Evolutionary conservation across 441 rosid genomes (phyloP).

Genomic region (Breynia disticha): DNA sequence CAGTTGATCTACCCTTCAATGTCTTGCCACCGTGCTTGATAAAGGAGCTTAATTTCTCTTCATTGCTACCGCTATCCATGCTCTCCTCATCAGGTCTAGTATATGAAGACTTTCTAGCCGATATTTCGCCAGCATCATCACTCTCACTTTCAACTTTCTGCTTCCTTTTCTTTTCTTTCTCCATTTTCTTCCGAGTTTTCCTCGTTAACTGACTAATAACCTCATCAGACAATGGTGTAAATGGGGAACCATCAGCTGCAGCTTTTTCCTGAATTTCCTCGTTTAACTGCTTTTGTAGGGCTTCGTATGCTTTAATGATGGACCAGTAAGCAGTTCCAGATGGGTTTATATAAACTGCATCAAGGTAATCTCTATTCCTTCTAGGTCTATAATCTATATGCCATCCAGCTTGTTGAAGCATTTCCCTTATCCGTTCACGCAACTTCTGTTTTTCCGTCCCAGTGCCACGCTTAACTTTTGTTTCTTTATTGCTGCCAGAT

Average conservation of each 20-base stretch:
- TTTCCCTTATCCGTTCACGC: slow-evolving; percentile 78
- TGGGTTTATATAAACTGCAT: slow-evolving; percentile 93
- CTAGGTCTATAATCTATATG: slow-evolving; percentile 92
- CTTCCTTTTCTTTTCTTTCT: slow-evolving; percentile 66
- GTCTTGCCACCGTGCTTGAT: slow-evolving; percentile 48
- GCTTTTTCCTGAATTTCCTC: slow-evolving; percentile 46
- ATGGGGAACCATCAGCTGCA: slow-evolving; percentile 37
- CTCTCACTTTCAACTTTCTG: slow-evolving; percentile 39
- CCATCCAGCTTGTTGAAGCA: slow-evolving; percentile 95
- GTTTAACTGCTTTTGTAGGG: slow-evolving; percentile 67
- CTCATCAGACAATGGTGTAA: slow-evolving; percentile 64
- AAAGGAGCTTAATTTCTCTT: slow-evolving; percentile 64
- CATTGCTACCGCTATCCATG: slow-evolving; percentile 50
- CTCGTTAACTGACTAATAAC: slow-evolving; percentile 76
- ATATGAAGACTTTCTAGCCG: slow-evolving; percentile 30
- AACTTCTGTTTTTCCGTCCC: slow-evolving; percentile 97
- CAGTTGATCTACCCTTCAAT: slow-evolving; percentile 34
- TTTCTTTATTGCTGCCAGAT: slow-evolving; percentile 36
- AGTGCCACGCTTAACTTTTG: slow-evolving; percentile 61
- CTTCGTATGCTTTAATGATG: slow-evolving; percentile 94
- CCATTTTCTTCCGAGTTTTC: slow-evolving; percentile 69
- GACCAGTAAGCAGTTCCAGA: slow-evolving; percentile 96
- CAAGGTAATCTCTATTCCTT: slow-evolving; percentile 85
- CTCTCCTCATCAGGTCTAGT: slow-evolving; percentile 46
- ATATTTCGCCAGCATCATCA: slow-evolving; percentile 35